Conservation (phyloP, 192 early-diverging fungal genomes). For the Coemansia sp. region DNA sequence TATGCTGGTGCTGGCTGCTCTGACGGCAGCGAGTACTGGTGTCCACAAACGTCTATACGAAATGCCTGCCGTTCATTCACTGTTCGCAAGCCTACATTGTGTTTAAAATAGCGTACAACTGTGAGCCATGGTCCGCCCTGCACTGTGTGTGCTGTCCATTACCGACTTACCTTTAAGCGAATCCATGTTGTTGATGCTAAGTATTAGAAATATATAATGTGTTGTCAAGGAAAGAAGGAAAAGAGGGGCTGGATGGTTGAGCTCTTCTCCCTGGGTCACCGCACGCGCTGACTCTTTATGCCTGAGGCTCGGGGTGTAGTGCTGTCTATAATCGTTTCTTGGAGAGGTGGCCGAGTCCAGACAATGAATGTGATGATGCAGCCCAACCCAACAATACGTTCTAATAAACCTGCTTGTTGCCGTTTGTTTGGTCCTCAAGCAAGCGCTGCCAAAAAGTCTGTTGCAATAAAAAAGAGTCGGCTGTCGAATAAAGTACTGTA, state of each 20-base stretch:
- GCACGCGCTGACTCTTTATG: not conserved
- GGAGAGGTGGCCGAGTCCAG: not conserved
- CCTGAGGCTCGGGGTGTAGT: not conserved
- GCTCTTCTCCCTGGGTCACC: not conserved
- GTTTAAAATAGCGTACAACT: not conserved
- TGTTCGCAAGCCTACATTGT: constrained; percentile 1
- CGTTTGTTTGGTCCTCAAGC: too few relatives aligned
- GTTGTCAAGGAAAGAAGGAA: not conserved
- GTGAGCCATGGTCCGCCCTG: not conserved
- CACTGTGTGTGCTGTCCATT: not conserved
- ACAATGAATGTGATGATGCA: too few relatives aligned
- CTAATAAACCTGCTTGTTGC: too few relatives aligned
- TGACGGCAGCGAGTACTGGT: constrained; percentile 39
- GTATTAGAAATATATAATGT: not conserved
- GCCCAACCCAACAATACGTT: too few relatives aligned
- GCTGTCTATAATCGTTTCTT: not conserved
- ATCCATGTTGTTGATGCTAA: constrained; percentile 1
- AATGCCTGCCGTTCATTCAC: constrained; percentile 30
- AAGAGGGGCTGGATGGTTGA: not conserved
- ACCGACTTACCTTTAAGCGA: constrained; percentile 2
- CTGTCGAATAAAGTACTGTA: not conserved
- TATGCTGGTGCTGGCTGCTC: constrained; percentile 15
- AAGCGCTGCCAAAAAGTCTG: not conserved
- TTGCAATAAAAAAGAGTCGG: not conserved
- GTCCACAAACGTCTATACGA: constrained; percentile 47